Percentiles rank a stretch among this genome's conserved stretches.
These are phyloP conservation scores for Polychytrium aggregatum DNA, from an alignment of 192 early-diverging fungal species.

Conservation along the genomic window DNA sequence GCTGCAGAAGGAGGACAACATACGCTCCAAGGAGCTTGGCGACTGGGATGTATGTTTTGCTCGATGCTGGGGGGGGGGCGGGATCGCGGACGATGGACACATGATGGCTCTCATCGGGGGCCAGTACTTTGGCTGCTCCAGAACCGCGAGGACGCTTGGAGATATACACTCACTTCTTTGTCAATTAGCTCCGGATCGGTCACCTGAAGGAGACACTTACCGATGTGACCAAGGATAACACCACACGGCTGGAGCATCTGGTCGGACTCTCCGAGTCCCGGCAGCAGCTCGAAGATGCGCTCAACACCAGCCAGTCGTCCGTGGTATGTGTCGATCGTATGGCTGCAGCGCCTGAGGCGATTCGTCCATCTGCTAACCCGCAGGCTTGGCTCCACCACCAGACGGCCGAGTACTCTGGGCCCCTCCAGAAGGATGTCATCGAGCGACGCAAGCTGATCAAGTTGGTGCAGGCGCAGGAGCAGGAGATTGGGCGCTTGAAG, in stretches of 20 bases:
- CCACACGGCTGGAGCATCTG: conserved; percentile 29
- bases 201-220: conserved; percentile 29
- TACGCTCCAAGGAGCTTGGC: conserved; percentile 33
- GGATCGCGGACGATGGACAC: not conserved
- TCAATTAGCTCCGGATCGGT: conserved; percentile 24
- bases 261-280: conserved; percentile 33
- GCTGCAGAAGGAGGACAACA: conserved; percentile 39
- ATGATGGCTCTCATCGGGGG: too few relatives aligned
- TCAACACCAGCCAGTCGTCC: conserved; percentile 34
- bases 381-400: conserved; percentile 3
- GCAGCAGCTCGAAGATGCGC: conserved; percentile 28
- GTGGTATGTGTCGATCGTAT: conserved; percentile 21
- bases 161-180: too few relatives aligned
- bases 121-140: too few relatives aligned
- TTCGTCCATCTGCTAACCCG: not conserved
- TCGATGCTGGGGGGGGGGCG: not conserved
- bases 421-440: conserved; percentile 33
- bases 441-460: conserved; percentile 36
- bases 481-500: conserved; percentile 41
- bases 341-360: not conserved
- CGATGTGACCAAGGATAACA: conserved; percentile 38
- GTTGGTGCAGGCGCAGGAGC: conserved; percentile 31
- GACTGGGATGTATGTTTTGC: not conserved
- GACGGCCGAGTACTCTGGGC: conserved; percentile 41
- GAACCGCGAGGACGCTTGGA: too few relatives aligned